Evolutionary conservation across 129 eudicot species (phyloP).

Genomic region (Ambrosia artemisiifolia): DNA sequence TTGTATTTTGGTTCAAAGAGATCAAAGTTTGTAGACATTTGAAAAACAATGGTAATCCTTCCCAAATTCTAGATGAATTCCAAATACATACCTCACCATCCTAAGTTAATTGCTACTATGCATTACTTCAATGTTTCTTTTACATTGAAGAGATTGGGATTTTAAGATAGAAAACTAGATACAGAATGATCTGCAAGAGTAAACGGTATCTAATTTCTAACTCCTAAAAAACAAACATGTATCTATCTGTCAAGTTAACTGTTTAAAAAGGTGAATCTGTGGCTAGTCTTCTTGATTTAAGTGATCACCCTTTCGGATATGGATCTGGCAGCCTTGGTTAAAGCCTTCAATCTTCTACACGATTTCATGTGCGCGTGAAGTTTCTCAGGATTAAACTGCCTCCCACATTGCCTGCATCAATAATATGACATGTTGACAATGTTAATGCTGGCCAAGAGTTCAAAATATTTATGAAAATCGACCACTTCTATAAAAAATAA

Average conservation of each 20-base stretch:
- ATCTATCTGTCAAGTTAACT: slow-evolving; percentile 34
- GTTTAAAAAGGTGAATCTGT: slow-evolving; percentile 13
- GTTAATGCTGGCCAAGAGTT: not conserved
- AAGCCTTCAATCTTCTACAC: slow-evolving; percentile 61
- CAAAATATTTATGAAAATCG: not conserved
- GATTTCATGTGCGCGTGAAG: slow-evolving; percentile 67
- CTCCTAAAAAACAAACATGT: slow-evolving; percentile 16
- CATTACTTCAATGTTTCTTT: slow-evolving; percentile 23
- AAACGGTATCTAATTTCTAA: slow-evolving; percentile 26
- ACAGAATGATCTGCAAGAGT: slow-evolving; percentile 21
- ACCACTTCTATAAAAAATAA: not conserved
- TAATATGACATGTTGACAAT: slow-evolving; percentile 7
- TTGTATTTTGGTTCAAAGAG: not conserved
- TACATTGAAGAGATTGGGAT: slow-evolving; percentile 7
- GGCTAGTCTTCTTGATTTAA: slow-evolving; percentile 10
- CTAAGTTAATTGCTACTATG: not conserved
- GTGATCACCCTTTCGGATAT: slow-evolving; percentile 2
- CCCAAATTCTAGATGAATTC: not conserved
- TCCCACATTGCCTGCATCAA: slow-evolving; percentile 70
- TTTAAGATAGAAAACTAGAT: not conserved
- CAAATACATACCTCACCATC: not conserved
- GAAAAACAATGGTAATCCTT: not conserved
- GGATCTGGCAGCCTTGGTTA: slow-evolving; percentile 34
- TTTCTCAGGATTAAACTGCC: slow-evolving; percentile 67
- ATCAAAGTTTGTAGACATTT: not conserved